These are phyloP conservation scores for Tuber melanosporum DNA, from an alignment of 495 filamentous ascomycete species.

Conservation along the genomic window DNA sequence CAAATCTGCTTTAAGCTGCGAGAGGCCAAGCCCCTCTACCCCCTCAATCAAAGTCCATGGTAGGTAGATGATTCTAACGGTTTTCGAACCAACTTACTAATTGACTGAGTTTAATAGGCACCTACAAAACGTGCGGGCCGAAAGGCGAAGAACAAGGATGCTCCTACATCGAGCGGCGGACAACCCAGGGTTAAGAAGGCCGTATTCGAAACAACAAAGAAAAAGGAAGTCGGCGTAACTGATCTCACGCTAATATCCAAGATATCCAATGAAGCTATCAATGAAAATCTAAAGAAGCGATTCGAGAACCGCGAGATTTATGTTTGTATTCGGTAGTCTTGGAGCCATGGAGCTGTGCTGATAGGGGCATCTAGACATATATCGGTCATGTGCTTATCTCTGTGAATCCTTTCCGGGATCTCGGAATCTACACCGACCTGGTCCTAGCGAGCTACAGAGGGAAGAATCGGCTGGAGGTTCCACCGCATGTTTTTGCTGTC, in stretches of 20 bases:
- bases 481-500: conserved; percentile 96
- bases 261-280: conserved; percentile 98
- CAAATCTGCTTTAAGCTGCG: background rate
- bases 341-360: conserved; percentile 26
- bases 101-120: conserved; percentile 22
- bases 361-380: conserved; percentile 62
- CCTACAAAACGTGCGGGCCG: conserved; percentile 50
- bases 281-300: conserved; percentile 94
- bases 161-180: conserved; percentile 49
- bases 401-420: conserved; percentile 95
- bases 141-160: conserved; percentile 58
- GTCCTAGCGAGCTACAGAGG: conserved; percentile 86
- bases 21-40: background rate
- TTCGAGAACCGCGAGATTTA: conserved; percentile 98
- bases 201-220: conserved; percentile 88
- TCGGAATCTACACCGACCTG: conserved; percentile 95
- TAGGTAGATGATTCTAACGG: background rate
- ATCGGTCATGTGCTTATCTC: conserved; percentile 99
- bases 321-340: conserved; percentile 49
- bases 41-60: background rate
- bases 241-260: conserved; percentile 97
- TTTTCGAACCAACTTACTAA: background rate
- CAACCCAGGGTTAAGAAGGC: conserved; percentile 84
- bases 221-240: conserved; percentile 98
- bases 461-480: conserved; percentile 92